Evolutionary conservation across 129 eudicot species (phyloP), one percentile per base, ranked within the genome.

Genomic region (Flaveria sonorensis): DNA sequence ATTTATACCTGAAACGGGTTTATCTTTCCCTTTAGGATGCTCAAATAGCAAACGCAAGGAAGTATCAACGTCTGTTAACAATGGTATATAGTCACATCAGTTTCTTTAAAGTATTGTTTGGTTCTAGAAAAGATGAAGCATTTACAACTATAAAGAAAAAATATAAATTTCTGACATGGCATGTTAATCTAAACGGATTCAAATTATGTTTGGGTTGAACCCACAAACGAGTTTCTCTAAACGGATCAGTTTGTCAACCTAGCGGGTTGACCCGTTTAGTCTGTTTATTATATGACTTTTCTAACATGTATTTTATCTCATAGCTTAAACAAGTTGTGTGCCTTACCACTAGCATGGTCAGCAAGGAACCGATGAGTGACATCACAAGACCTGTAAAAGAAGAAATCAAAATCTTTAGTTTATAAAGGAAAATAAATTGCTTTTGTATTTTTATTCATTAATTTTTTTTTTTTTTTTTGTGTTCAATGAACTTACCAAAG

Each of bases 271-370:
- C 18, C 15, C 2, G 32, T 23, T 57, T 57, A 11, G 21, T 16
- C 7, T 2, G 6, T 57, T 57, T 20, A 20, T 20, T 20, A 20
- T 20, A 57, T 20, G 4, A 12, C 0, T 13, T 4, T 36, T 36
- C 7, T 5, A 36, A 36, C 6, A 36, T 36, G 40, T 36, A 5
- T 36, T 36, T 36, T 36, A 36, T 36, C 40, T 36, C 40, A 6
- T 36, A 36, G 7, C 40, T 36, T 36, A 36, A 36, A 36, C 7
- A 36, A 36, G 40, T 36, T 6, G 40, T 36, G 40, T 5, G 40
- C 76, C 81, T 71, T 86, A 93, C 97, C 40, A 93, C 97, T 68
- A 93, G 96, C 98, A 93, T 93, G 21, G 98, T 93, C 57, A 93
- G 84, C 24, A 93, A 87, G 28, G 98, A 91, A 79, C 98, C 98